Evolutionary conservation across 2,329 filamentous ascomycete genomes (phyloP).

Genomic region (Ophiostoma tasmaniense): DNA sequence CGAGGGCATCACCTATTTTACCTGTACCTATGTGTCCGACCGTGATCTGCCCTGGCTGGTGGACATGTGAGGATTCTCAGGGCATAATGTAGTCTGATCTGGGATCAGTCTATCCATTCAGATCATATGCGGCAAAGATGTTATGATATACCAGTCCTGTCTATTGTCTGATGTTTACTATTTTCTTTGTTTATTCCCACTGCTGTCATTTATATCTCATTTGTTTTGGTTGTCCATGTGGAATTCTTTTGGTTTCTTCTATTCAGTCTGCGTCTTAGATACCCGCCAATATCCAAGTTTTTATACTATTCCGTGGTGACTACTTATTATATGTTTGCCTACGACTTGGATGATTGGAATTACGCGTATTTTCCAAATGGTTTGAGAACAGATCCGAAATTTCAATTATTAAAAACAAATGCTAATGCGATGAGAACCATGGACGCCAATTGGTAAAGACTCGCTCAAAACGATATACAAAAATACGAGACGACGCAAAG

Average conservation of each 20-base stretch:
- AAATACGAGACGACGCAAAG: too few species aligned
- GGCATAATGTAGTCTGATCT: neutral
- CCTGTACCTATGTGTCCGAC: conserved; percentile 41
- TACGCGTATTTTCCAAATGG: too few species aligned
- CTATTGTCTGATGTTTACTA: neutral
- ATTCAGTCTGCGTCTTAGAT: neutral
- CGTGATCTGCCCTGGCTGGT: conserved; percentile 43
- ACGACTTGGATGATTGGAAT: too few species aligned
- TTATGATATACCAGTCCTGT: neutral
- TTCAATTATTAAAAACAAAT: neutral
- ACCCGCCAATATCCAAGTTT: neutral
- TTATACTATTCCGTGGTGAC: neutral
- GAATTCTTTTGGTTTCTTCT: neutral
- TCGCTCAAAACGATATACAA: neutral
- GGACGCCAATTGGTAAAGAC: neutral
- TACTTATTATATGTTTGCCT: too few species aligned
- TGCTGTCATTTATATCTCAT: neutral
- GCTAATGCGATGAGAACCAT: neutral
- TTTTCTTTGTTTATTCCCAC: neutral
- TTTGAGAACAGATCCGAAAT: too few species aligned
- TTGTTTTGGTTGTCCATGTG: neutral
- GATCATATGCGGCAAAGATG: neutral
- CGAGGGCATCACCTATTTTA: conserved; percentile 41
- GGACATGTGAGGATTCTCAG: conserved; percentile 23
- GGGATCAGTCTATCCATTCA: neutral